Conservation (phyloP, 176 grass and related monocot genomes). For the Oryza longistaminata region DNA sequence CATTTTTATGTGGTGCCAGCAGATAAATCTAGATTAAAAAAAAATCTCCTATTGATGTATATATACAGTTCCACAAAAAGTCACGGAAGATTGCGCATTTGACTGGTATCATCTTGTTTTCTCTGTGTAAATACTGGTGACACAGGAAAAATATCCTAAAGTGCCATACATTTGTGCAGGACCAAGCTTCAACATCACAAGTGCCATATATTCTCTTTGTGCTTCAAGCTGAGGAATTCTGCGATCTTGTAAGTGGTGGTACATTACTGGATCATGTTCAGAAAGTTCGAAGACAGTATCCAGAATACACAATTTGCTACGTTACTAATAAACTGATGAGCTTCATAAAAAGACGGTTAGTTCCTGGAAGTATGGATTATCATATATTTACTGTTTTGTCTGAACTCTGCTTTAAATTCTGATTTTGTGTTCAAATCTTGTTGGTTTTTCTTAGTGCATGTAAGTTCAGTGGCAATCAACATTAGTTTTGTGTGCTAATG, state of each 20-base stretch:
- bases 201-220: slow-evolving; percentile 73
- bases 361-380: slow-evolving; percentile 9
- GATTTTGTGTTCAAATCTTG: neutral
- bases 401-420: neutral
- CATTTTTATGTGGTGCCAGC: no score
- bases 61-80: neutral
- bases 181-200: slow-evolving; percentile 37
- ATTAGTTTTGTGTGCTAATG: neutral
- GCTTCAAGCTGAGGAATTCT: slow-evolving; percentile 87
- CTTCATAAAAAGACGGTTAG: slow-evolving; percentile 82
- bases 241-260: slow-evolving; percentile 52
- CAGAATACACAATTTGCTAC: slow-evolving; percentile 72
- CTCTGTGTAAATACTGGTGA: neutral
- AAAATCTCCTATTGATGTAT: neutral
- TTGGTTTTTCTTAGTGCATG: neutral
- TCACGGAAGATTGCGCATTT: neutral
- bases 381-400: neutral
- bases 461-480: neutral
- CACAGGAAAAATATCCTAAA: slow-evolving; percentile 7
- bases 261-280: slow-evolving; percentile 47
- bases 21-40: no score
- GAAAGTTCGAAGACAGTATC: slow-evolving; percentile 49
- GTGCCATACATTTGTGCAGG: slow-evolving; percentile 42
- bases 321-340: slow-evolving; percentile 73
- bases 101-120: neutral